phyloP scores from a whole-genome alignment of 495 filamentous ascomycete species.

The Chlorociboria aeruginascens region DNA sequence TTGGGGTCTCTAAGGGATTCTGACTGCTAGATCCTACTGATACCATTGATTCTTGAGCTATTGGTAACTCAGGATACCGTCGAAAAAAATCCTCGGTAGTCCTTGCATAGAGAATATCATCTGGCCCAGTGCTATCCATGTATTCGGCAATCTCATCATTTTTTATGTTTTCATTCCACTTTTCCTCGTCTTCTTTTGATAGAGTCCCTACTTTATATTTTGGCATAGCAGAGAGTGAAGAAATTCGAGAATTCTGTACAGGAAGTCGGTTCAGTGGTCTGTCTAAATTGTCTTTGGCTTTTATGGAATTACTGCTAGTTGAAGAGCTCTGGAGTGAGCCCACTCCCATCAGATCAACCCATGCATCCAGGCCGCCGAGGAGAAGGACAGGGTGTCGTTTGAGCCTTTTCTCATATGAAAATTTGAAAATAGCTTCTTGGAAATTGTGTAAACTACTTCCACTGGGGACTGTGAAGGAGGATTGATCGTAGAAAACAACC shows the following conservation, averaged over 20 bases:
- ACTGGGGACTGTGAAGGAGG: constrained; percentile 38
- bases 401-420: constrained; percentile 57
- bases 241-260: constrained; percentile 24
- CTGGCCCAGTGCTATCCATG: constrained; percentile 13
- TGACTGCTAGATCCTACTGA: constrained; percentile 3
- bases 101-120: constrained; percentile 26
- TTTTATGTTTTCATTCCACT: constrained; percentile 29
- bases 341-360: constrained; percentile 67
- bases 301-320: background rate
- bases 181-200: constrained; percentile 29
- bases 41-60: constrained; percentile 66
- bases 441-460: constrained; percentile 55
- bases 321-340: constrained; percentile 41
- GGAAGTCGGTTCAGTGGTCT: constrained; percentile 18
- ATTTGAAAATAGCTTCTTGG: constrained; percentile 69
- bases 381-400: constrained; percentile 64
- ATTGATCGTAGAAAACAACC: constrained; percentile 82
- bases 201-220: constrained; percentile 14
- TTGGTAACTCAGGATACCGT: constrained; percentile 64
- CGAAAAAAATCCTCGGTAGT: constrained; percentile 66
- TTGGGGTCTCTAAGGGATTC: constrained; percentile 21
- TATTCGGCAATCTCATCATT: constrained; percentile 17
- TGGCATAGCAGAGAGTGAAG: constrained; percentile 24
- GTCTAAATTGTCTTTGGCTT: constrained; percentile 5
- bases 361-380: constrained; percentile 70